phyloP scores from a whole-genome alignment of 1,139 yeast genomes.

The Kodamaea ohmeri region DNA sequence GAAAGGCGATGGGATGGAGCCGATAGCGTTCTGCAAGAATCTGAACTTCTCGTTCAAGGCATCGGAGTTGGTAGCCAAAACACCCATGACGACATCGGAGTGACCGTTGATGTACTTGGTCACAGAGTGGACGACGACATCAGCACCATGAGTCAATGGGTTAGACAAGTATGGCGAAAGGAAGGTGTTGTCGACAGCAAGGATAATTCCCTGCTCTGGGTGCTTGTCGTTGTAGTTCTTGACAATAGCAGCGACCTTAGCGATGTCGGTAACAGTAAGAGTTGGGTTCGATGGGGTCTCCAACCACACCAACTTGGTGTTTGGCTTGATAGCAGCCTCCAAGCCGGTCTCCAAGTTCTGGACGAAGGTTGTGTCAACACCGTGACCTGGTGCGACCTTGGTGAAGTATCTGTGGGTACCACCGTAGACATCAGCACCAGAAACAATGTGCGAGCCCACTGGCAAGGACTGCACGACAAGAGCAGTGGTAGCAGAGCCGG shows the following conservation, averaged over 20 bases:
- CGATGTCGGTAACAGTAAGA: constrained; percentile 69
- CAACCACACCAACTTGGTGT: constrained; percentile 80
- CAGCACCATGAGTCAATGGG: constrained; percentile 83
- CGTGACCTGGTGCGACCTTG: constrained; percentile 78
- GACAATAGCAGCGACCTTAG: constrained; percentile 54
- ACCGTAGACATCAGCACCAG: constrained; percentile 89
- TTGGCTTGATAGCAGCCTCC: constrained; percentile 51
- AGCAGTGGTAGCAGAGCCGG: constrained; percentile 88
- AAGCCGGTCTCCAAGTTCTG: constrained; percentile 62
- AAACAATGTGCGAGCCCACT: constrained; percentile 69
- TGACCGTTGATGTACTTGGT: constrained; percentile 92
- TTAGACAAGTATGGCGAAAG: constrained; percentile 89
- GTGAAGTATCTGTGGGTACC: constrained; percentile 93
- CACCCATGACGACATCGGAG: constrained; percentile 89
- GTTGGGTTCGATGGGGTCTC: constrained; percentile 92
- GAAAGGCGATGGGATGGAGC: constrained; percentile 86
- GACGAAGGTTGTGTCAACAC: constrained; percentile 69
- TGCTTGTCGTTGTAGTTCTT: constrained; percentile 42
- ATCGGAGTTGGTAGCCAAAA: constrained; percentile 67
- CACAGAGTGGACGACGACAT: constrained; percentile 83
- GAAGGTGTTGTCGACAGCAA: constrained; percentile 92
- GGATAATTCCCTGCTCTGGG: constrained; percentile 37
- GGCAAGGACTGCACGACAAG: constrained; percentile 73
- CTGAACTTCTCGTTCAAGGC: constrained; percentile 61
- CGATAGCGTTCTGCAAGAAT: constrained; percentile 84